Evolutionary conservation across 352 stramenopile genomes (phyloP).

Genomic region (Pythium dissimile): DNA sequence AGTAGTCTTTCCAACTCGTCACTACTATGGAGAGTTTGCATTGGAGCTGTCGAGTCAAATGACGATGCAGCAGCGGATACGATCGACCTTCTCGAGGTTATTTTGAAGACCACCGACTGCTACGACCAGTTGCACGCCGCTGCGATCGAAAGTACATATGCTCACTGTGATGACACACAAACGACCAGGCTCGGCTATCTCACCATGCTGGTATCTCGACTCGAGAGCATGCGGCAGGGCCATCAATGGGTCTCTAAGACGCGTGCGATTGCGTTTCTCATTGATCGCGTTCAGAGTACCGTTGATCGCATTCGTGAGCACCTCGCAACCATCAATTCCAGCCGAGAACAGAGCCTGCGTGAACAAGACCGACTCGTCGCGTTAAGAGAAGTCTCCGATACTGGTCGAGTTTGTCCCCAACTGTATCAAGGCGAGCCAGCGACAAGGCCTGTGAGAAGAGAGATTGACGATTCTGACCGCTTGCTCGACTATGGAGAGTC

Average conservation of each 20-base stretch:
- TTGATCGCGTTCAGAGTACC: slow-evolving; percentile 8
- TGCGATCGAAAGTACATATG: not conserved
- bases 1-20: not conserved
- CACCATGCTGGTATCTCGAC: slow-evolving; percentile 1
- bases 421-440: not conserved
- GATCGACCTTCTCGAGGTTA: slow-evolving; percentile 34
- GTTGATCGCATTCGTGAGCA: not conserved
- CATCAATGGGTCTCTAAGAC: not conserved
- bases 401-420: no score
- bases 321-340: not conserved
- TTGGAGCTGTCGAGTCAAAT: slow-evolving; percentile 22
- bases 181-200: slow-evolving; percentile 5
- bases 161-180: not conserved
- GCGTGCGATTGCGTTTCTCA: slow-evolving; percentile 4
- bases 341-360: not conserved
- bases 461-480: slow-evolving; percentile 16
- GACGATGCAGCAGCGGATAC: slow-evolving; percentile 29
- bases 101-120: slow-evolving; percentile 29
- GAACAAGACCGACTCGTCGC: not conserved
- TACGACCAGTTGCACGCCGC: slow-evolving; percentile 7
- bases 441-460: not conserved
- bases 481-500: slow-evolving; percentile 22
- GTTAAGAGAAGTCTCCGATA: no score
- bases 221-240: slow-evolving; percentile 13
- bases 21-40: slow-evolving; percentile 32